phyloP scores from a whole-genome alignment of 2,329 filamentous ascomycete genomes.

The Talaromyces islandicus region DNA sequence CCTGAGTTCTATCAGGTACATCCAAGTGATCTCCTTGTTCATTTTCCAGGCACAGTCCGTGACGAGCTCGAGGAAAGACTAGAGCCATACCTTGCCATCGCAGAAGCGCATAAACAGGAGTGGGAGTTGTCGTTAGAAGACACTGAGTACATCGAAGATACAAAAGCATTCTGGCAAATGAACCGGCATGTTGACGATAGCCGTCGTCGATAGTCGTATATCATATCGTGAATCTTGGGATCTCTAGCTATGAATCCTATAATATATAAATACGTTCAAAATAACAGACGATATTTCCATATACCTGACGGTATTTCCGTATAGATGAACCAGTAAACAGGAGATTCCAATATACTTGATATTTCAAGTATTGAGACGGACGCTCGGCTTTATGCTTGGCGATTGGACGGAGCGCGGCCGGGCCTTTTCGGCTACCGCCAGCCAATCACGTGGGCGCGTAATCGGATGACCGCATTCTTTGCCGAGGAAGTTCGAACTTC shows the following conservation, averaged over 20 bases:
- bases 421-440: conserved; percentile 33
- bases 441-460: conserved; percentile 30
- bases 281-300: too few relatives aligned
- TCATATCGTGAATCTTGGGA: background rate
- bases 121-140: conserved; percentile 18
- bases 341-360: too few relatives aligned
- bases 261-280: too few relatives aligned
- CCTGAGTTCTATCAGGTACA: background rate
- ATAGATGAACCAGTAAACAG: too few relatives aligned
- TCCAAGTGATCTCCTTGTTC: conserved; percentile 22
- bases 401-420: conserved; percentile 15
- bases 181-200: background rate
- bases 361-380: too few relatives aligned
- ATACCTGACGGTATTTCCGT: too few relatives aligned
- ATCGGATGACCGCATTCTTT: conserved; percentile 37
- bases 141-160: conserved; percentile 16
- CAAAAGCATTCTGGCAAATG: conserved; percentile 16
- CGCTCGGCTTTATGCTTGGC: conserved; percentile 10
- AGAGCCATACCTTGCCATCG: conserved; percentile 17
- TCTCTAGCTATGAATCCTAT: too few relatives aligned
- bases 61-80: conserved; percentile 16
- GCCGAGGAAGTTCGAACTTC: conserved; percentile 32
- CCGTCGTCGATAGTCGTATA: background rate
- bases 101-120: conserved; percentile 13
- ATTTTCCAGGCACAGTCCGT: conserved; percentile 21